phyloP scores from a whole-genome alignment of 495 filamentous ascomycete genomes.

The Tuber brumale region DNA sequence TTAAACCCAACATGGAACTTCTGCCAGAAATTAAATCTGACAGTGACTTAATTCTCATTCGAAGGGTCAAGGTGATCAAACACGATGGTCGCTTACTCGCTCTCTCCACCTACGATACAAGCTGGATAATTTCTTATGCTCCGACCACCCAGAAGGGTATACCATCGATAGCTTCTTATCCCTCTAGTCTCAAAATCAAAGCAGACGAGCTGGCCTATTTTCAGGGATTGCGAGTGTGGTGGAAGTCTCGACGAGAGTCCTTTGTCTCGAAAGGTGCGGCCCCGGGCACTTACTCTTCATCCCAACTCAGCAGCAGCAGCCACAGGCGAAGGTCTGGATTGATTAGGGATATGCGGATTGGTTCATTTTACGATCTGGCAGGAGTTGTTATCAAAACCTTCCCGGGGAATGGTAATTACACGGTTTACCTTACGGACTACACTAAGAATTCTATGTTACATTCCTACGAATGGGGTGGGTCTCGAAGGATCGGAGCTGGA shows the following conservation, averaged over 20 bases:
- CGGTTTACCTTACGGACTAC: slow-evolving; percentile 82
- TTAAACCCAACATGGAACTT: slow-evolving; percentile 18
- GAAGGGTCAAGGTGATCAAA: slow-evolving; percentile 16
- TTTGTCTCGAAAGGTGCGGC: not conserved
- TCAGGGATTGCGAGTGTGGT: slow-evolving; percentile 28
- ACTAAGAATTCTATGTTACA: slow-evolving; percentile 53
- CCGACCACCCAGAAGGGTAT: slow-evolving; percentile 8
- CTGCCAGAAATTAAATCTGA: slow-evolving; percentile 27
- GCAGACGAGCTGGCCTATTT: slow-evolving; percentile 19
- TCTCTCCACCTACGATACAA: slow-evolving; percentile 10
- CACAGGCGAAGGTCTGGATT: slow-evolving; percentile 52
- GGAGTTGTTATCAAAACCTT: slow-evolving; percentile 69
- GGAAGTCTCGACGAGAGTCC: slow-evolving; percentile 8
- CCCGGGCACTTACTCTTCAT: not conserved
- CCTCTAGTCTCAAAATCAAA: slow-evolving; percentile 9
- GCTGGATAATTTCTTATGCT: slow-evolving; percentile 23
- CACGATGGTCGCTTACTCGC: slow-evolving; percentile 9
- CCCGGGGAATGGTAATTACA: slow-evolving; percentile 47
- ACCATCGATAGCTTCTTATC: slow-evolving; percentile 8
- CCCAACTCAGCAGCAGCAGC: not conserved
- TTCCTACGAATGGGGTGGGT: slow-evolving; percentile 49
- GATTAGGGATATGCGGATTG: slow-evolving; percentile 56
- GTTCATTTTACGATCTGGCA: slow-evolving; percentile 61
- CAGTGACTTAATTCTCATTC: slow-evolving; percentile 33
- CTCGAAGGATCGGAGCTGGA: slow-evolving; percentile 16